Conservation (phyloP, 2,329 filamentous ascomycete genomes). For the Colletotrichum sp. region DNA sequence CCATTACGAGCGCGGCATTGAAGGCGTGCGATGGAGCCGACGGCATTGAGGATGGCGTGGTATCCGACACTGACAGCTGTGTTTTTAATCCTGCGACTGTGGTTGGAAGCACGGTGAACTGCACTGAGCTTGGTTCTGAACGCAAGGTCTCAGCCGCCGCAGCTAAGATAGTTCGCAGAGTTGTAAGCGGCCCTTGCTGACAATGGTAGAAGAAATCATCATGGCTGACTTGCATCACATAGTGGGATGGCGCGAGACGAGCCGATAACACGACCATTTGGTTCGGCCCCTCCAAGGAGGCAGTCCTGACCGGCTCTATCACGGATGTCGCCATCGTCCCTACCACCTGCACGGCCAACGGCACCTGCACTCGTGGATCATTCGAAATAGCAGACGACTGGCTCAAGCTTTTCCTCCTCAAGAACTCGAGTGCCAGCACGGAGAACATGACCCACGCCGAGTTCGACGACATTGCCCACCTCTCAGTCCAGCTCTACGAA, state of each 20-base stretch:
- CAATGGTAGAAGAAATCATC: neutral
- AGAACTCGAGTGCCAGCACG: neutral
- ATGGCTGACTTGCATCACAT: neutral
- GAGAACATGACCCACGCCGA: neutral
- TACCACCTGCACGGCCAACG: neutral
- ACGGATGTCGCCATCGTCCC: neutral
- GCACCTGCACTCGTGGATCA: neutral
- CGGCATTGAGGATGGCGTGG: neutral
- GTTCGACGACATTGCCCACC: neutral
- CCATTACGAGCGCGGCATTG: neutral
- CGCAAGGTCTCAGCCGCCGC: neutral
- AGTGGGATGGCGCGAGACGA: neutral
- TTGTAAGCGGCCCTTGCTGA: neutral
- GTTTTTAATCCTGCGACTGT: neutral
- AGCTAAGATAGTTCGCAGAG: neutral
- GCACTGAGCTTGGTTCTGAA: neutral
- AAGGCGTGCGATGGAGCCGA: neutral
- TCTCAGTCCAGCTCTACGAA: neutral
- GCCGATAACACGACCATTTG: neutral
- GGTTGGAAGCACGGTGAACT: neutral
- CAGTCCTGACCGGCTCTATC: neutral
- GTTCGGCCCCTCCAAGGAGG: neutral
- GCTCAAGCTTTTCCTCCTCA: neutral
- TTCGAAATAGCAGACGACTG: neutral
- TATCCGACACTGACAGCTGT: neutral